These are phyloP conservation scores for Lanmaoa pseudosensibilis DNA, from an alignment of 768 basidiomycete species.

Conservation along the genomic window DNA sequence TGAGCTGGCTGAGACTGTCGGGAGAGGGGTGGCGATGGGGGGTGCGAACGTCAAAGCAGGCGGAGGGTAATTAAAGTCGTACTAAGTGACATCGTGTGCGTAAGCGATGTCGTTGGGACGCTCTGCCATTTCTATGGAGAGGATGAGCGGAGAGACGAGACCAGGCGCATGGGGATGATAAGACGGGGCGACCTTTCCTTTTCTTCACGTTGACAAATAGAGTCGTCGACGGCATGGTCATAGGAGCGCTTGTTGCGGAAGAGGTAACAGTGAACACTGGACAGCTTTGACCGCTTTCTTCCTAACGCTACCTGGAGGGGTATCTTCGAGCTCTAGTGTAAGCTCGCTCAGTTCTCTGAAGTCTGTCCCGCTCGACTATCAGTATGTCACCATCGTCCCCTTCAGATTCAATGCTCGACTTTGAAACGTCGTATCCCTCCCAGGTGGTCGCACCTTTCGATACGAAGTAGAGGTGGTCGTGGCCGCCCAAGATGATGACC, in stretches of 20 bases:
- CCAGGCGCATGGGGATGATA: constrained; percentile 80
- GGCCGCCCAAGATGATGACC: constrained; percentile 83
- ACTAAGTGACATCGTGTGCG: constrained; percentile 23
- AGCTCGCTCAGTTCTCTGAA: constrained; percentile 86
- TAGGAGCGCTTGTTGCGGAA: constrained; percentile 69
- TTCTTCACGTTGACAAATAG: constrained; percentile 92
- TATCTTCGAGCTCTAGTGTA: constrained; percentile 56
- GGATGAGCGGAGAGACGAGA: not conserved
- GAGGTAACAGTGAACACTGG: constrained; percentile 21
- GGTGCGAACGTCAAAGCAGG: constrained; percentile 80
- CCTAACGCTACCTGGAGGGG: constrained; percentile 63
- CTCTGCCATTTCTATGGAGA: constrained; percentile 75
- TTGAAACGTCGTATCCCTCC: constrained; percentile 59
- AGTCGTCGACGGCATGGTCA: constrained; percentile 73
- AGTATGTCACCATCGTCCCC: constrained; percentile 70
- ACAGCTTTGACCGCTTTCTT: constrained; percentile 61
- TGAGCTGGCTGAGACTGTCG: constrained; percentile 59
- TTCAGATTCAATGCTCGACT: constrained; percentile 63
- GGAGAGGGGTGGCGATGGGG: constrained; percentile 41
- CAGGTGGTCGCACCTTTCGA: constrained; percentile 64
- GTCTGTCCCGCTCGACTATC: constrained; percentile 79
- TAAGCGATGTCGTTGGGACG: constrained; percentile 67
- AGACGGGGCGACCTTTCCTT: constrained; percentile 77
- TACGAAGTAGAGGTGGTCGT: constrained; percentile 83
- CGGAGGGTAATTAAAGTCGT: constrained; percentile 67